Evolutionary conservation across 2,329 filamentous ascomycete species (phyloP).

Genomic region (Trichophyton equinum): DNA sequence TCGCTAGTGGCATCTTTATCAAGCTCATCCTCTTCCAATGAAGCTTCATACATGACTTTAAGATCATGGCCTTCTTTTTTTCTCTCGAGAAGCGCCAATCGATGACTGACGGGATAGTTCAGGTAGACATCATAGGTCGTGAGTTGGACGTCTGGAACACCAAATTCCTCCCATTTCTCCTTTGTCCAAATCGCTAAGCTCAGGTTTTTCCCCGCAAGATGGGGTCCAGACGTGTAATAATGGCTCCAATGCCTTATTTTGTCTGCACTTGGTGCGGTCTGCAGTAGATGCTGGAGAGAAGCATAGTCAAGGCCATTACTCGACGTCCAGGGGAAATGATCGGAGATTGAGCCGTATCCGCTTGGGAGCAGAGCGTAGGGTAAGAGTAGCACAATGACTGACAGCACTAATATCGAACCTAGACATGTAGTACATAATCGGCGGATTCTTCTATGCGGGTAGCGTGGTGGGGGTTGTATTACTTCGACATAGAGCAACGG

Average conservation of each 20-base stretch:
- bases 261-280: conserved; percentile 41
- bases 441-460: conserved; percentile 32
- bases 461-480: conserved; percentile 28
- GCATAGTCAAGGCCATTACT: conserved; percentile 39
- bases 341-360: conserved; percentile 26
- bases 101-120: conserved; percentile 63
- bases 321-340: conserved; percentile 35
- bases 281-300: conserved; percentile 44
- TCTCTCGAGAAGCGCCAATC: conserved; percentile 52
- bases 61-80: conserved; percentile 19
- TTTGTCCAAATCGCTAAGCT: conserved; percentile 67
- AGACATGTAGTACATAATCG: conserved; percentile 32
- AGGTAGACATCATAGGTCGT: conserved; percentile 63
- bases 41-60: conserved; percentile 63
- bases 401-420: conserved; percentile 26
- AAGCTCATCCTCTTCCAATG: conserved; percentile 70
- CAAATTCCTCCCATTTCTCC: conserved; percentile 60
- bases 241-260: conserved; percentile 58
- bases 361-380: conserved; percentile 29
- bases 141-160: conserved; percentile 46
- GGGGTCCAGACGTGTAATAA: conserved; percentile 65
- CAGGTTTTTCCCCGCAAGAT: conserved; percentile 64
- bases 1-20: conserved; percentile 70
- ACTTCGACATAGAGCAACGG: conserved; percentile 33
- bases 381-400: conserved; percentile 31